Percentiles rank a stretch among this genome's conserved stretches.
Evolutionary conservation across 139 green algal species (phyloP).

Genomic region (Chlamydomonas schloesseri): DNA sequence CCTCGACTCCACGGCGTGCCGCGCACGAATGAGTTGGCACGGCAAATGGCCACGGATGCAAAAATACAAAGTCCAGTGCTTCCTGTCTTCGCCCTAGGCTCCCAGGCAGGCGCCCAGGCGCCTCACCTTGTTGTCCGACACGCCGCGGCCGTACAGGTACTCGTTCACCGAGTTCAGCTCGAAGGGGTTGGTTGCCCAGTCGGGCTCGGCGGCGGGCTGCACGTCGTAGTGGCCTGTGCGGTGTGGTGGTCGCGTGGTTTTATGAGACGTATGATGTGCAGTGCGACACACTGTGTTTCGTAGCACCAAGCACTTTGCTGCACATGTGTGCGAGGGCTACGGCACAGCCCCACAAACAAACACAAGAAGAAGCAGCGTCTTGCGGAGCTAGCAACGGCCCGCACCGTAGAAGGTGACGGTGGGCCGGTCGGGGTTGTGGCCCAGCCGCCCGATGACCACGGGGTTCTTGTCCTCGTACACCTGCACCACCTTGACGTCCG

Average conservation of each 20-base stretch:
- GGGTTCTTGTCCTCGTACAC: constrained; percentile 88
- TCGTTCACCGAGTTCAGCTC: constrained; percentile 87
- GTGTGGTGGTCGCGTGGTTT: neutral
- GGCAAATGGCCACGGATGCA: too few species aligned
- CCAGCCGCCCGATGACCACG: constrained; percentile 89
- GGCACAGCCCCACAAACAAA: too few species aligned
- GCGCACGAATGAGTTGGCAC: too few species aligned
- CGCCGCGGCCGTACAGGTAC: constrained; percentile 92
- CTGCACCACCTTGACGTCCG: constrained; percentile 86
- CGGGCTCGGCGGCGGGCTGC: constrained; percentile 85
- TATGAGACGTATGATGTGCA: neutral
- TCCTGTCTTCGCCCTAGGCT: too few species aligned
- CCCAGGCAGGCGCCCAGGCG: too few species aligned
- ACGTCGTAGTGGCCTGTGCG: constrained; percentile 85
- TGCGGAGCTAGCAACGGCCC: too few species aligned
- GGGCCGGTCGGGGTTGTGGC: constrained; percentile 62
- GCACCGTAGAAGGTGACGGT: constrained; percentile 90
- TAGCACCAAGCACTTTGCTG: too few species aligned
- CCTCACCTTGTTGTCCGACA: constrained; percentile 96
- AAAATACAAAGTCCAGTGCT: too few species aligned
- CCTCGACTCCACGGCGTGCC: too few species aligned
- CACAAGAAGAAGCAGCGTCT: too few species aligned
- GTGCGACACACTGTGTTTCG: neutral
- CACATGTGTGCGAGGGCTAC: too few species aligned
- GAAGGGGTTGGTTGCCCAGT: constrained; percentile 92